phyloP scores from a whole-genome alignment of 140 eudicot species.

The Ambrosia hybrid region DNA sequence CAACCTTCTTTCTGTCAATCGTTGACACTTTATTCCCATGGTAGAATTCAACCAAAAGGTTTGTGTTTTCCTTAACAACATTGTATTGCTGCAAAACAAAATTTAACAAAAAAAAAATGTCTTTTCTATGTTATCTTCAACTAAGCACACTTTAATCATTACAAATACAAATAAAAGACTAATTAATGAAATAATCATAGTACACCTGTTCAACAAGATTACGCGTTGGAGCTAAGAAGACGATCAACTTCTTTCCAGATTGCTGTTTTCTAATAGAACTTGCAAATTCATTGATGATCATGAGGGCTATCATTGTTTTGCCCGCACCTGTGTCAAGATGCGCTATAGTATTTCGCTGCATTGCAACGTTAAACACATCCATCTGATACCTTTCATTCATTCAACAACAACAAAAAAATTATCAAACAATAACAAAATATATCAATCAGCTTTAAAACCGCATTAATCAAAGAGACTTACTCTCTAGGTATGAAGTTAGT shows the following conservation, averaged over 20 bases:
- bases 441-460: not conserved
- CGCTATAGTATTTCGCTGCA: constrained; percentile 59
- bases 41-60: no score
- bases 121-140: no score
- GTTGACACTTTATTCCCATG: no score
- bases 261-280: constrained; percentile 20
- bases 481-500: not conserved
- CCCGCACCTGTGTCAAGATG: constrained; percentile 60
- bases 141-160: no score
- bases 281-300: constrained; percentile 63
- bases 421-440: not conserved
- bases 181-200: no score
- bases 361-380: constrained; percentile 58
- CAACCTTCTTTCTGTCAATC: no score
- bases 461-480: not conserved
- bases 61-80: no score
- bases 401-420: not conserved
- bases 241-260: constrained; percentile 43
- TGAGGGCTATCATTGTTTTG: constrained; percentile 49
- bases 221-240: constrained; percentile 79
- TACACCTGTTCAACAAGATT: constrained; percentile 72
- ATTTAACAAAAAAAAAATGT: not conserved
- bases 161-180: no score
- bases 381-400: constrained; percentile 41
- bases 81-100: constrained; percentile 46